Percentiles rank a stretch among this genome's conserved stretches.
phyloP scores from a whole-genome alignment of 148 eudicot genomes.

The Diospyros lotus region DNA sequence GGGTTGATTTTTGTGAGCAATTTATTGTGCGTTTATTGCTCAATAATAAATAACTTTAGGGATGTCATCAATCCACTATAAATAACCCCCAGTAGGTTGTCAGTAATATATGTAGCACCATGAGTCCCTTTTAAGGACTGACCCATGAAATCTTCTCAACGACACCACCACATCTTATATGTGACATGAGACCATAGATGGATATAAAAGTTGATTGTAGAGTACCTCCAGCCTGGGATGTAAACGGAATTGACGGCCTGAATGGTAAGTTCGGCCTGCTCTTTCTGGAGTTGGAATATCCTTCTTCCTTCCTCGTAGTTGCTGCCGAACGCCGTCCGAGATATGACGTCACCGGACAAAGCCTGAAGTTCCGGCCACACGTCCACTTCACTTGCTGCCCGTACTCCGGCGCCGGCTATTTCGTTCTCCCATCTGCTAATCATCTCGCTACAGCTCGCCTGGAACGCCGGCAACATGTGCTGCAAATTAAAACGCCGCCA shows the following conservation, averaged over 20 bases:
- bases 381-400: slow-evolving; percentile 11
- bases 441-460: slow-evolving; percentile 15
- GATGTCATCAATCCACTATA: too few relatives aligned
- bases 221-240: slow-evolving; percentile 18
- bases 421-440: slow-evolving; percentile 22
- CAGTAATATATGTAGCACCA: too few relatives aligned
- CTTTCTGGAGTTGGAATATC: slow-evolving; percentile 15
- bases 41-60: too few relatives aligned
- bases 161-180: too few relatives aligned
- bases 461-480: slow-evolving; percentile 22
- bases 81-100: too few relatives aligned
- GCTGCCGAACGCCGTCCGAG: slow-evolving; percentile 18
- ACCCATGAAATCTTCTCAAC: too few relatives aligned
- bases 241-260: neutral
- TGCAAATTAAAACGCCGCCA: neutral
- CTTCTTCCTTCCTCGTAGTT: slow-evolving; percentile 17
- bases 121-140: too few relatives aligned
- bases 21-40: too few relatives aligned
- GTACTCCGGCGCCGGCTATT: neutral
- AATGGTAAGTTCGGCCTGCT: slow-evolving; percentile 8
- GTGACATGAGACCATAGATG: too few relatives aligned
- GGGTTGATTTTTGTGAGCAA: too few relatives aligned
- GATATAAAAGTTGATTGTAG: too few relatives aligned
- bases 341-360: slow-evolving; percentile 18
- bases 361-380: slow-evolving; percentile 18